These are phyloP conservation scores for Exophiala phaeomuriformis DNA, from an alignment of 2,329 filamentous ascomycete genomes.

Conservation along the genomic window DNA sequence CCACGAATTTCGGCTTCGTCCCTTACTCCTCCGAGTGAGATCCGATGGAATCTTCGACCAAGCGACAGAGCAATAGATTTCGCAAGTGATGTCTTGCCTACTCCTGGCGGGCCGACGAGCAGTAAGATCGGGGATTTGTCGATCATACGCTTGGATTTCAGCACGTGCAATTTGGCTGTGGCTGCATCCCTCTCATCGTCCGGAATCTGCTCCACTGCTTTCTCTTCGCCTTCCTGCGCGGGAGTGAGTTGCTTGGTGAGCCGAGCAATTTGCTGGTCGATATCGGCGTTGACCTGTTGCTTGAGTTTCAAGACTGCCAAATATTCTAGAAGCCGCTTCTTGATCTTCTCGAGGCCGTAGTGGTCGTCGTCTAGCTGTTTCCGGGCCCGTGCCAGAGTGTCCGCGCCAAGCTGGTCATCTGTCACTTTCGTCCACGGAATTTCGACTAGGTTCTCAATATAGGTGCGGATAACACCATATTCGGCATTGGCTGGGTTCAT, in stretches of 20 bases:
- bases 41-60: slow-evolving; percentile 91
- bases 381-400: slow-evolving; percentile 69
- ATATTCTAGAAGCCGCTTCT: slow-evolving; percentile 92
- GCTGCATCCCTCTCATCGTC: slow-evolving; percentile 41
- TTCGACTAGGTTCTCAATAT: slow-evolving; percentile 86
- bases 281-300: slow-evolving; percentile 75
- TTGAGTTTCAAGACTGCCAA: slow-evolving; percentile 93
- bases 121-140: slow-evolving; percentile 96
- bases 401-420: slow-evolving; percentile 73
- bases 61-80: slow-evolving; percentile 87
- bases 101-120: slow-evolving; percentile 85
- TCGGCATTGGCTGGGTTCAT: slow-evolving; percentile 96
- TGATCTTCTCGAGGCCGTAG: slow-evolving; percentile 93
- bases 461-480: slow-evolving; percentile 87
- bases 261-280: slow-evolving; percentile 65
- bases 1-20: slow-evolving; percentile 97
- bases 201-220: slow-evolving; percentile 44
- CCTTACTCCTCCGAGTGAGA: slow-evolving; percentile 88
- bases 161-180: slow-evolving; percentile 61
- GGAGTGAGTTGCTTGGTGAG: slow-evolving; percentile 43
- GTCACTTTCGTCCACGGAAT: slow-evolving; percentile 86
- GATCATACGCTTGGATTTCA: slow-evolving; percentile 75
- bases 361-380: slow-evolving; percentile 94
- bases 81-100: slow-evolving; percentile 91
- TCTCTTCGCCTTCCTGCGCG: slow-evolving; percentile 25